Conservation (phyloP, 2,329 filamentous ascomycete species). For the Penicillium polonicum region DNA sequence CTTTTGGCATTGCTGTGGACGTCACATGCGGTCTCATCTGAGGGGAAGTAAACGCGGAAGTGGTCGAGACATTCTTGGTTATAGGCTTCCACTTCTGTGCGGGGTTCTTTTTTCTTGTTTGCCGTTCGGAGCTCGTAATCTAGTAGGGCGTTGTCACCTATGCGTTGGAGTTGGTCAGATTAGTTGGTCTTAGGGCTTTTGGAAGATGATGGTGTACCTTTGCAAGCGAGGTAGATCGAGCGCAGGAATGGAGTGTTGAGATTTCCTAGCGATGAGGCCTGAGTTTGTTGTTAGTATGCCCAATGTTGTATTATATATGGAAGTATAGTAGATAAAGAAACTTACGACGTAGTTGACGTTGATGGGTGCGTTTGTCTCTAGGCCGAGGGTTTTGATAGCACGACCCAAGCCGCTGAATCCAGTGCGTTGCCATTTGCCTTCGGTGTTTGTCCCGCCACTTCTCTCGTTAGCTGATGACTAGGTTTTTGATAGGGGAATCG, state of each 20-base stretch:
- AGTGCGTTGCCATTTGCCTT: slow-evolving; percentile 51
- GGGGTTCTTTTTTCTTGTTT: slow-evolving; percentile 41
- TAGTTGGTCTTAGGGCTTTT: background rate
- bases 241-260: slow-evolving; percentile 67
- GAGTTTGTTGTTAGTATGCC: slow-evolving; percentile 11
- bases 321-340: background rate
- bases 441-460: slow-evolving; percentile 58
- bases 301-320: background rate
- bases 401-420: slow-evolving; percentile 73
- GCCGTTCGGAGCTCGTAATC: slow-evolving; percentile 44
- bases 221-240: slow-evolving; percentile 58
- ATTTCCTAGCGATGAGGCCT: slow-evolving; percentile 79
- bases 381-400: slow-evolving; percentile 63
- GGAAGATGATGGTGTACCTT: slow-evolving; percentile 42
- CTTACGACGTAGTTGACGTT: slow-evolving; percentile 72
- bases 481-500: background rate
- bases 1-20: slow-evolving; percentile 35
- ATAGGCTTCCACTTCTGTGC: slow-evolving; percentile 20
- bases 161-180: background rate
- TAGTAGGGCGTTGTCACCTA: slow-evolving; percentile 49
- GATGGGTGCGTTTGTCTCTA: slow-evolving; percentile 56
- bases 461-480: slow-evolving; percentile 9
- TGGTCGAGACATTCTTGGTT: slow-evolving; percentile 48
- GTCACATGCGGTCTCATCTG: slow-evolving; percentile 68
- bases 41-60: slow-evolving; percentile 80